Conservation (phyloP, 139 green algal species). For the Nannochloris sp. region DNA sequence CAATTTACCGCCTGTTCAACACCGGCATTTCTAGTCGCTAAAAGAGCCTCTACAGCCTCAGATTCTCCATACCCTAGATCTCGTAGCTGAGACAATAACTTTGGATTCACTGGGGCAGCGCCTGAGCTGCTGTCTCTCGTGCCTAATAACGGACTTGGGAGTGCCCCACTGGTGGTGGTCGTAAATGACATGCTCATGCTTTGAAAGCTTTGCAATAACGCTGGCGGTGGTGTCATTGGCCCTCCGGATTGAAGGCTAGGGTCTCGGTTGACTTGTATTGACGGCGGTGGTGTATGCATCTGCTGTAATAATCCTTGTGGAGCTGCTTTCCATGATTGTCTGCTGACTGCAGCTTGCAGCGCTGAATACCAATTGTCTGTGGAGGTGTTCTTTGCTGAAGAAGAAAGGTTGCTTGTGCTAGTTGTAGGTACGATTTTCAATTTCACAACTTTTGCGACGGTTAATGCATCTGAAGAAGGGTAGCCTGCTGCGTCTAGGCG, state of each 20-base stretch:
- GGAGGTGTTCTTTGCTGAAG: too few species aligned
- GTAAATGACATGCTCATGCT: too few species aligned
- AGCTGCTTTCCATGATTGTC: background rate
- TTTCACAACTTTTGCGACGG: background rate
- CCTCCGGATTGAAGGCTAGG: background rate
- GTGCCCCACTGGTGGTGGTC: too few species aligned
- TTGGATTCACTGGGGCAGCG: too few species aligned
- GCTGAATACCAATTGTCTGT: constrained; percentile 3
- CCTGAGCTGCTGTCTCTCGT: too few species aligned
- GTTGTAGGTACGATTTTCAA: too few species aligned
- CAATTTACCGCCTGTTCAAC: background rate
- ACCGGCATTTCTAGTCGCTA: constrained; percentile 24
- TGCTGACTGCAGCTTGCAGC: background rate
- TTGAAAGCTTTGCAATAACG: background rate
- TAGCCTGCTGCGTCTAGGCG: constrained; percentile 10
- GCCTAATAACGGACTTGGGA: too few species aligned
- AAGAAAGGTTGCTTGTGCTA: too few species aligned
- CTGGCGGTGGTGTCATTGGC: background rate
- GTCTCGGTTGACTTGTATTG: too few species aligned
- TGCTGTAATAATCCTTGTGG: constrained; percentile 4
- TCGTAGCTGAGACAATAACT: too few species aligned
- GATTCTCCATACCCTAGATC: constrained; percentile 23
- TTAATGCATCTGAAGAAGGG: background rate
- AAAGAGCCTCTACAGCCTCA: constrained; percentile 14
- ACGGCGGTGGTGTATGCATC: background rate